These are phyloP conservation scores for Solanum sejunctum DNA, from an alignment of 257 asterid genomes.

Conservation along the genomic window DNA sequence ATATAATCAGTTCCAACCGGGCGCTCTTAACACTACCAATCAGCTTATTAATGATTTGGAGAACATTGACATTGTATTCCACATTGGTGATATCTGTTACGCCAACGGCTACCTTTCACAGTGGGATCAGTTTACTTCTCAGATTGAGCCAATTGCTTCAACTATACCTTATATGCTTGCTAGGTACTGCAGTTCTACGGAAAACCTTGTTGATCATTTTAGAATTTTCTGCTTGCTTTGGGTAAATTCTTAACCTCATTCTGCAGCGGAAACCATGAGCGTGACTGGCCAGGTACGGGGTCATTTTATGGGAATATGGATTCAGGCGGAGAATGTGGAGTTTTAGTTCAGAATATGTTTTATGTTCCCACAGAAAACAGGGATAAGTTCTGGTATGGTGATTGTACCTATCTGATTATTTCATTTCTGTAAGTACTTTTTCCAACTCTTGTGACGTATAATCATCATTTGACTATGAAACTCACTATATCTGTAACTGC, in stretches of 20 bases:
- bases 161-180: slow-evolving; percentile 89
- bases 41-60: slow-evolving; percentile 58
- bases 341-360: slow-evolving; percentile 58
- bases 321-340: slow-evolving; percentile 99
- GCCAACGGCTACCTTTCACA: slow-evolving; percentile 83
- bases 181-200: slow-evolving; percentile 27
- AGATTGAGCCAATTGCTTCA: slow-evolving; percentile 78
- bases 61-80: slow-evolving; percentile 73
- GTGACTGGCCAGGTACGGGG: slow-evolving; percentile 92
- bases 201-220: background rate
- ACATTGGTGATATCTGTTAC: slow-evolving; percentile 81
- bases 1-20: slow-evolving; percentile 64
- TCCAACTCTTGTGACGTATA: background rate
- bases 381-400: slow-evolving; percentile 72
- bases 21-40: slow-evolving; percentile 74
- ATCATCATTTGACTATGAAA: background rate
- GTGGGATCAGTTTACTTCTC: slow-evolving; percentile 96
- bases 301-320: slow-evolving; percentile 64
- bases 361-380: slow-evolving; percentile 82
- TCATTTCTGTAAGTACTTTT: background rate
- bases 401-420: background rate
- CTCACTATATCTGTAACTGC: background rate
- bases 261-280: slow-evolving; percentile 93
- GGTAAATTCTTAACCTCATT: background rate
- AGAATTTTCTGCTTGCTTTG: background rate